Base-by-base conservation (phyloP, 1,284 basidiomycete species). In the Bondarzewia mesenterica region DNA sequence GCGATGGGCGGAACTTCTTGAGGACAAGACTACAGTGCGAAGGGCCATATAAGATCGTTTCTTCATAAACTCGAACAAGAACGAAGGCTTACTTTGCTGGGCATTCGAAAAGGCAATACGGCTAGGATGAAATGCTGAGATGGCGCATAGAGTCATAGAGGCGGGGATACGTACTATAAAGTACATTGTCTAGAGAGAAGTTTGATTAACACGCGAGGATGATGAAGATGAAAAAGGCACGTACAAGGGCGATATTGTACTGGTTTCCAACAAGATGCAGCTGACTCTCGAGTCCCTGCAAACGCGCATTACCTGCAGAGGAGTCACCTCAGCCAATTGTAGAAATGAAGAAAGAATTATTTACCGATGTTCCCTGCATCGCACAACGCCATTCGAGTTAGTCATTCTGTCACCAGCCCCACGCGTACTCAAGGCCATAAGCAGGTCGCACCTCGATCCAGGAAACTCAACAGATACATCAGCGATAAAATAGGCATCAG, bases 231-330 rank as follows among this genome's bases (percentile, higher is more conserved):
- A 7, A 55, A 32, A 12, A n/a, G n/a, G 29, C 58, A 56, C 64
- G 10, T 29, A 85, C 82, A 54, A 85, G 61, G 0, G 81, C 80
- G 29, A 85, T 77, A 55, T 85, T 85, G 54, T 79, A 85, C 56
- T 71, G 67, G 56, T 81, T 73, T 8, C 79, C 78, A 0, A 66
- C 73, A 27, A 85, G 65, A 47, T 77, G 16, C 0, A 85, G 66
- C 54, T 85, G 71, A 0, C 63, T 72, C 12, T 60, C 56, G 4
- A 84, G 61, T 1, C 83, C 82, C 52, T 82, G 78, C 12, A 86
- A 63, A 54, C 73, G 79, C 2, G 83, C 82, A 54, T 85, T 85
- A 37, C 80, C 82, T 82, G 49, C 12, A 20, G 7, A 39, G 3
- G 4, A 50, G 45, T 26, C 10, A 38, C 3, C 16, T 38, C 32